Evolutionary conservation across 2,329 filamentous ascomycete genomes (phyloP).

Genomic region (Fusarium pseudograminearum): DNA sequence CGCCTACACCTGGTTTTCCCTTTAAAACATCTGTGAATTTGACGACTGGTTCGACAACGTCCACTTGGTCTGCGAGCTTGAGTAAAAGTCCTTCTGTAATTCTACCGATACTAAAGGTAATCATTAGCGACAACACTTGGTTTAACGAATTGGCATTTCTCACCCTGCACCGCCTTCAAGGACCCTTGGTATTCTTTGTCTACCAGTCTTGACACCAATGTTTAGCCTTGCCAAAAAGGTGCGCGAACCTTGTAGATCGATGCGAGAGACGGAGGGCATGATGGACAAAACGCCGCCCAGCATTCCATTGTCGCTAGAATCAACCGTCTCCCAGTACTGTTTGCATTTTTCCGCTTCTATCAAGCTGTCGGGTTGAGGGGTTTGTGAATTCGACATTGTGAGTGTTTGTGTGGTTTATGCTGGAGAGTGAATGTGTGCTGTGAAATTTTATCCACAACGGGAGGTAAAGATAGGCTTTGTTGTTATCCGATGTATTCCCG

Average conservation of each 20-base stretch:
- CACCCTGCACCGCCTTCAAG: slow-evolving; percentile 58
- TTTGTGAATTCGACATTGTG: slow-evolving; percentile 9
- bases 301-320: slow-evolving; percentile 74
- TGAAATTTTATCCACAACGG: slow-evolving; percentile 2
- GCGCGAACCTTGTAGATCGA: slow-evolving; percentile 76
- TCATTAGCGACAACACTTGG: not conserved
- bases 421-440: not conserved
- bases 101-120: slow-evolving; percentile 85
- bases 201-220: slow-evolving; percentile 53
- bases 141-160: no score
- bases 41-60: slow-evolving; percentile 85
- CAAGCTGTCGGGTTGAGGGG: slow-evolving; percentile 47
- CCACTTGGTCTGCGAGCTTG: slow-evolving; percentile 75
- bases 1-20: slow-evolving; percentile 67
- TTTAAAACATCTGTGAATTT: slow-evolving; percentile 79
- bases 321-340: slow-evolving; percentile 62
- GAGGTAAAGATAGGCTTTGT: not conserved
- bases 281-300: slow-evolving; percentile 90
- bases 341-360: slow-evolving; percentile 54
- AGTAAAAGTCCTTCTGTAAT: slow-evolving; percentile 83
- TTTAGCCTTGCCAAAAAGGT: slow-evolving; percentile 77
- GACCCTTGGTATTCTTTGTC: slow-evolving; percentile 46
- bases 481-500: not conserved
- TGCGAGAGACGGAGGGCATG: slow-evolving; percentile 64
- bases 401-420: not conserved